phyloP scores from a whole-genome alignment of 257 asterid genomes.

The Penstemon eatonii region DNA sequence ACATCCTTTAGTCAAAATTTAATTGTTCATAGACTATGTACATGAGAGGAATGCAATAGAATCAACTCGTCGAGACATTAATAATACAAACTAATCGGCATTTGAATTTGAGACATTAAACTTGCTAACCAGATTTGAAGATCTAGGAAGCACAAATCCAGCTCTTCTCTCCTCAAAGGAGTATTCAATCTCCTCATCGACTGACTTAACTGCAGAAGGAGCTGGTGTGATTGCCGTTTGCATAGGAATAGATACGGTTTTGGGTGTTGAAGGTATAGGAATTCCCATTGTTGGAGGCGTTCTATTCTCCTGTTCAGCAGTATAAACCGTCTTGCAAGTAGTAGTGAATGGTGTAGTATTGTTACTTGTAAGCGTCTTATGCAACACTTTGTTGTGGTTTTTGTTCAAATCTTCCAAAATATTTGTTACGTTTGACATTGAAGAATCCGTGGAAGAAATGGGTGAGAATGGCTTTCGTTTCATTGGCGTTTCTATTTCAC shows the following conservation, averaged over 20 bases:
- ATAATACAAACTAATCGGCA: constrained; percentile 25
- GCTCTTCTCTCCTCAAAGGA: constrained; percentile 86
- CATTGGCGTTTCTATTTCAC: constrained; percentile 56
- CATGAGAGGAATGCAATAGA: constrained; percentile 37
- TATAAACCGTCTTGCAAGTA: constrained; percentile 55
- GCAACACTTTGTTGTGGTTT: constrained; percentile 57
- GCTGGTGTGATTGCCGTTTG: constrained; percentile 56
- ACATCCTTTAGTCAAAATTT: too few species aligned
- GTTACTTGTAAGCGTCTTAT: constrained; percentile 50
- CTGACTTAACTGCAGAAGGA: constrained; percentile 29
- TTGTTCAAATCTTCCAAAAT: constrained; percentile 59
- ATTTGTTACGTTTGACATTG: constrained; percentile 58
- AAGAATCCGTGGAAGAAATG: constrained; percentile 71
- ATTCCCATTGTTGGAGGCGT: constrained; percentile 56
- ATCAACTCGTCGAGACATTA: neutral
- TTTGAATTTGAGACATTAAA: neutral
- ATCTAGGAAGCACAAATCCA: constrained; percentile 56
- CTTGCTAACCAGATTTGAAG: constrained; percentile 30
- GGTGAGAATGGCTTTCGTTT: constrained; percentile 89
- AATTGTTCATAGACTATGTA: constrained; percentile 32
- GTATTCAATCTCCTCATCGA: constrained; percentile 64
- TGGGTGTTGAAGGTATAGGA: constrained; percentile 64
- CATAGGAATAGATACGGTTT: constrained; percentile 67
- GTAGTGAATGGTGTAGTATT: constrained; percentile 49
- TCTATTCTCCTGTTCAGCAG: constrained; percentile 61